Percentiles rank a stretch among this genome's conserved stretches.
phyloP scores from a whole-genome alignment of 495 filamentous ascomycete genomes.

The Aspergillus sclerotiicarbonarius region DNA sequence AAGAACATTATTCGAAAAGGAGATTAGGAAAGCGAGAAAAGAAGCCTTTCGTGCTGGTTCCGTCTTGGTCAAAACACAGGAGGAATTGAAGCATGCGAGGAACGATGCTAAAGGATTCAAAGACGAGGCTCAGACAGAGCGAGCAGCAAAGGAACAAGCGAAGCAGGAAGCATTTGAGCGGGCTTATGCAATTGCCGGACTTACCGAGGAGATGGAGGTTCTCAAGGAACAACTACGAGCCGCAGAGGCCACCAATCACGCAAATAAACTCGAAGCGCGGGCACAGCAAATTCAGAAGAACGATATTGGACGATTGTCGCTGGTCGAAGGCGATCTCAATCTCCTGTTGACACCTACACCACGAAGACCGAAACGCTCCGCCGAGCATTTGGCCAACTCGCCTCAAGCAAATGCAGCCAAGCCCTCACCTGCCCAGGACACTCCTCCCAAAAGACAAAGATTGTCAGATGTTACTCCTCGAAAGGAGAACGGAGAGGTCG shows the following conservation, averaged over 20 bases:
- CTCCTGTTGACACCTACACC: slow-evolving; percentile 32
- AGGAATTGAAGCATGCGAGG: slow-evolving; percentile 72
- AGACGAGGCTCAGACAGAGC: slow-evolving; percentile 52
- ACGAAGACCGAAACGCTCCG: slow-evolving; percentile 52
- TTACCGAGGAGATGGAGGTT: slow-evolving; percentile 71
- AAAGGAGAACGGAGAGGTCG: slow-evolving; percentile 46
- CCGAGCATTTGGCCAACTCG: slow-evolving; percentile 55
- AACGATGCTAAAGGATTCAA: slow-evolving; percentile 51
- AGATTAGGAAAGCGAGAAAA: slow-evolving; percentile 76
- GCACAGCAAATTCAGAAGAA: slow-evolving; percentile 31
- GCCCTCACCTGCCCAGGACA: slow-evolving; percentile 50
- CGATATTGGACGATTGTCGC: slow-evolving; percentile 29
- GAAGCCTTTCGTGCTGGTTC: slow-evolving; percentile 83
- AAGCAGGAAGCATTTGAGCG: slow-evolving; percentile 79
- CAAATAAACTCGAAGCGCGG: slow-evolving; percentile 30
- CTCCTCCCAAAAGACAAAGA: slow-evolving; percentile 61
- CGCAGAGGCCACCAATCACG: slow-evolving; percentile 60
- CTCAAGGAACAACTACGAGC: slow-evolving; percentile 60
- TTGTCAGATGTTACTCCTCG: slow-evolving; percentile 47
- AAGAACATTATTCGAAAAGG: slow-evolving; percentile 76
- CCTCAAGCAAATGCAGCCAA: slow-evolving; percentile 40
- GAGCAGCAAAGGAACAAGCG: slow-evolving; percentile 46
- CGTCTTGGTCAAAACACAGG: slow-evolving; percentile 71
- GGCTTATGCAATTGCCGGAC: slow-evolving; percentile 66
- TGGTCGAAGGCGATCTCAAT: slow-evolving; percentile 36